Evolutionary conservation across 768 basidiomycete species (phyloP), one percentile per base, ranked within the genome.

Genomic region (Hortiboletus flavorubellus): DNA sequence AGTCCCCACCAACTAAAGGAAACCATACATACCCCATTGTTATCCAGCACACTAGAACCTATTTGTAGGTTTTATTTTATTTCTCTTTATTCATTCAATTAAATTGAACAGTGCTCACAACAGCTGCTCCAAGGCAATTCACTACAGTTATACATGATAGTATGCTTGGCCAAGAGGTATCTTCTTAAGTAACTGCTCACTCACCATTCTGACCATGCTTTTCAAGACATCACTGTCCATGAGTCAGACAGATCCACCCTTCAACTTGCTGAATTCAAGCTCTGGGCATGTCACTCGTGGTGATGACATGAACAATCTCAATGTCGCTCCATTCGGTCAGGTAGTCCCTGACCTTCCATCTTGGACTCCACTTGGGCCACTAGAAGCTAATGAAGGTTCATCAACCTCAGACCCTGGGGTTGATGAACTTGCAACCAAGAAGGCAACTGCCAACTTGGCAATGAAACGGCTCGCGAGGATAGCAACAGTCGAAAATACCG

Each of bases 281-380:
- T n/a, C 15, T 29, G 53, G 23, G 21, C 38, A 64, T 46, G 30
- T 21, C 18, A 47, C 4, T 31, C 45, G 18, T 52, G 23, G 44
- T 23, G 33, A 33, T 30, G 37, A 39, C 35, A 23, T 33, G 23
- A 33, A 41, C 31, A 38, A 38, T 6, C 15, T n/a, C n/a, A n/a
- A n/a, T n/a, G n/a, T 31, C 46, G 7, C 23, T 42, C 12, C 46
- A 34, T 23, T 53, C 18, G 55, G 34, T 44, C 55, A 26, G 12
- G n/a, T 3, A 30, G 11, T 8, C 42, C 10, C 16, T 59, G 67
- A 68, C 38, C 58, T 66, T 44, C 67, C 66, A 37, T 51, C 67
- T 5, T 67, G 65, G 65, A 67, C 65, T 18, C 53, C 63, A 38
- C 42, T 60, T 1, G 53, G 35, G 12, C 23, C 37, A 49, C 11